Percentiles rank a stretch among this genome's conserved stretches.
Evolutionary conservation across 805 yeast species (phyloP).

Genomic region (Cyberlindnera veronae): DNA sequence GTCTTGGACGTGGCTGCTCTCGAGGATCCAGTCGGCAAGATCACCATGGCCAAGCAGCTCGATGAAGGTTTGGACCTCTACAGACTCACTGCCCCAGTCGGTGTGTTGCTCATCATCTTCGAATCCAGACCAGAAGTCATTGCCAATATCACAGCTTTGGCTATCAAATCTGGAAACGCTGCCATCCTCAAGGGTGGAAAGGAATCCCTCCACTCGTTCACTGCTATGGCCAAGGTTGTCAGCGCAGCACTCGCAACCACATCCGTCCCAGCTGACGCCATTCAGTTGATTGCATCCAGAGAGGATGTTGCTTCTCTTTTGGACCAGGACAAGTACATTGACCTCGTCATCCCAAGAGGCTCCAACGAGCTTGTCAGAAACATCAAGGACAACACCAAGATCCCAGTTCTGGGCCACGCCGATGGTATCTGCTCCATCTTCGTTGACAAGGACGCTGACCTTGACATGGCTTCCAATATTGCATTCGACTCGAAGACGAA

Average conservation of each 20-base stretch:
- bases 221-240: slow-evolving; percentile 72
- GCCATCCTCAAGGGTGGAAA: slow-evolving; percentile 98
- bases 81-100: slow-evolving; percentile 90
- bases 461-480: slow-evolving; percentile 71
- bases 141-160: slow-evolving; percentile 94
- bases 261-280: slow-evolving; percentile 72
- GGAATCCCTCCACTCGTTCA: slow-evolving; percentile 83
- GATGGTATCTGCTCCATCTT: slow-evolving; percentile 94
- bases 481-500: slow-evolving; percentile 87
- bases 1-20: slow-evolving; percentile 84
- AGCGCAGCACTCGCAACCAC: slow-evolving; percentile 55
- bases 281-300: slow-evolving; percentile 85
- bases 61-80: slow-evolving; percentile 87
- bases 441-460: slow-evolving; percentile 73
- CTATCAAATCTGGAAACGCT: slow-evolving; percentile 94
- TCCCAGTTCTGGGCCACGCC: slow-evolving; percentile 98
- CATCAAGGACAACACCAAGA: slow-evolving; percentile 84
- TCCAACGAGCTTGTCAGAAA: slow-evolving; percentile 85
- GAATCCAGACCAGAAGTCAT: slow-evolving; percentile 98
- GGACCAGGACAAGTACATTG: slow-evolving; percentile 84
- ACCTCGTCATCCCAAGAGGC: slow-evolving; percentile 97
- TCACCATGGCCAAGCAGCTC: slow-evolving; percentile 75
- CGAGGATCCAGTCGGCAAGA: slow-evolving; percentile 90
- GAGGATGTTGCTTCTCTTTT: slow-evolving; percentile 85
- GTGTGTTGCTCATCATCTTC: slow-evolving; percentile 87